Evolutionary conservation across 2,329 filamentous ascomycete species (phyloP).

Genomic region (Xylaria sp.): DNA sequence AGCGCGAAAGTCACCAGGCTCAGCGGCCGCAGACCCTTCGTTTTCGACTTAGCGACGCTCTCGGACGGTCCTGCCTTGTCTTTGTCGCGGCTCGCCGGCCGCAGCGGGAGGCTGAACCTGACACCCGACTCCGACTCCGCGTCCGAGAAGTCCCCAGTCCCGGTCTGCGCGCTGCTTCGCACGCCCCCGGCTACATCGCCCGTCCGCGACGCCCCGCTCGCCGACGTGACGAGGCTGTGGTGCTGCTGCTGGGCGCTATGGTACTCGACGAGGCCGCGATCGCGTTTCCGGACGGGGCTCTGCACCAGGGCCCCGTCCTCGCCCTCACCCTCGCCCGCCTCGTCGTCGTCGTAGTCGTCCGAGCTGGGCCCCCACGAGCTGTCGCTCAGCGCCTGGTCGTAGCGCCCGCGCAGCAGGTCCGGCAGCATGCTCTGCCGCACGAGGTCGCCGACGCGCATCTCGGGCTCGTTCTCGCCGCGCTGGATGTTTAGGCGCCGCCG

Average conservation of each 20-base stretch:
- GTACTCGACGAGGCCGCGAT: too few species aligned
- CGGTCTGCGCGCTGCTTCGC: not conserved
- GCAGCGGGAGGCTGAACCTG: not conserved
- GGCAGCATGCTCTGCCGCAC: not conserved
- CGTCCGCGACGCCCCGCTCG: not conserved
- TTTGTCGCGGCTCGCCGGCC: not conserved
- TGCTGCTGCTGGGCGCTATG: not conserved
- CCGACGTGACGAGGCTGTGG: not conserved
- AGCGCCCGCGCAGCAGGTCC: not conserved
- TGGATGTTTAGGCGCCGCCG: slow-evolving; percentile 2
- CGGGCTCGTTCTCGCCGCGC: not conserved
- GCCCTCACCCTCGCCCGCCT: not conserved
- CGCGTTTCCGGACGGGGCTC: not conserved
- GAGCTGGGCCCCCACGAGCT: not conserved
- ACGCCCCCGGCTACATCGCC: too few species aligned
- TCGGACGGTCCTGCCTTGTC: slow-evolving; percentile 16
- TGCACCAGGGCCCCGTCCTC: too few species aligned
- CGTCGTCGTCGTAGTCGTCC: slow-evolving; percentile 9
- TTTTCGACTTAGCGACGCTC: not conserved
- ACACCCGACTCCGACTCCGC: not conserved
- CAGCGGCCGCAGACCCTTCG: slow-evolving; percentile 28
- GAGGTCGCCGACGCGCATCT: not conserved
- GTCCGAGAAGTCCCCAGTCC: not conserved
- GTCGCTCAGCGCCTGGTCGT: not conserved
- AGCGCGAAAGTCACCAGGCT: slow-evolving; percentile 24